Evolutionary conservation across 2,329 filamentous ascomycete species (phyloP).

Genomic region (Calonectria leucothoes): DNA sequence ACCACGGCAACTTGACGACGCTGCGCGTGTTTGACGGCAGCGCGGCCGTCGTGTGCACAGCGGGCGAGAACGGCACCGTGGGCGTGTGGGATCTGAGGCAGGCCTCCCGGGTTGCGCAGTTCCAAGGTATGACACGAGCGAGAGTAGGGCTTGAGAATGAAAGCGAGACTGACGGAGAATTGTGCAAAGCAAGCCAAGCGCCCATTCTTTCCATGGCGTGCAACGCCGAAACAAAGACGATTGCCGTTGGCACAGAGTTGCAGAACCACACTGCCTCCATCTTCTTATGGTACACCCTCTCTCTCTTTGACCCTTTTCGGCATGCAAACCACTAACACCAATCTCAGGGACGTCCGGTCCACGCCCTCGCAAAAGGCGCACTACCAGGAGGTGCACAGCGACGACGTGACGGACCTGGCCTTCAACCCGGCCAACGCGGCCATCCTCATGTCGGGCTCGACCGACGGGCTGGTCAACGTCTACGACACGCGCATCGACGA

Average conservation of each 20-base stretch:
- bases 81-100: slow-evolving; percentile 74
- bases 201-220: slow-evolving; percentile 76
- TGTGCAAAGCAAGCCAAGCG: slow-evolving; percentile 53
- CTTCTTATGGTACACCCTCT: slow-evolving; percentile 61
- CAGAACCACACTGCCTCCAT: slow-evolving; percentile 72
- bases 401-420: slow-evolving; percentile 70
- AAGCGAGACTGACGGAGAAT: not conserved
- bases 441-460: slow-evolving; percentile 80
- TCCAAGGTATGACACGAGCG: slow-evolving; percentile 60
- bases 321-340: slow-evolving; percentile 1
- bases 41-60: slow-evolving; percentile 71
- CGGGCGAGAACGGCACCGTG: slow-evolving; percentile 77
- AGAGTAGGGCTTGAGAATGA: slow-evolving; percentile 13
- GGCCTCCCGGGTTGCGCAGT: slow-evolving; percentile 56
- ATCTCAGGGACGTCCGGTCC: slow-evolving; percentile 69
- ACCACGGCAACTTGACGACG: slow-evolving; percentile 73
- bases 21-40: slow-evolving; percentile 66
- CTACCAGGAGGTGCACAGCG: slow-evolving; percentile 75
- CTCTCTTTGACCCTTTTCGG: too few relatives aligned
- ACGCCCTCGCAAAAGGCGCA: slow-evolving; percentile 59
- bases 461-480: slow-evolving; percentile 82
- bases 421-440: slow-evolving; percentile 71
- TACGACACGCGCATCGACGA: slow-evolving; percentile 77
- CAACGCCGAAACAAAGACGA: slow-evolving; percentile 63
- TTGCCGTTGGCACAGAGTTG: slow-evolving; percentile 81